phyloP scores from a whole-genome alignment of 1,284 basidiomycete genomes.

The Papiliotrema laurentii region DNA sequence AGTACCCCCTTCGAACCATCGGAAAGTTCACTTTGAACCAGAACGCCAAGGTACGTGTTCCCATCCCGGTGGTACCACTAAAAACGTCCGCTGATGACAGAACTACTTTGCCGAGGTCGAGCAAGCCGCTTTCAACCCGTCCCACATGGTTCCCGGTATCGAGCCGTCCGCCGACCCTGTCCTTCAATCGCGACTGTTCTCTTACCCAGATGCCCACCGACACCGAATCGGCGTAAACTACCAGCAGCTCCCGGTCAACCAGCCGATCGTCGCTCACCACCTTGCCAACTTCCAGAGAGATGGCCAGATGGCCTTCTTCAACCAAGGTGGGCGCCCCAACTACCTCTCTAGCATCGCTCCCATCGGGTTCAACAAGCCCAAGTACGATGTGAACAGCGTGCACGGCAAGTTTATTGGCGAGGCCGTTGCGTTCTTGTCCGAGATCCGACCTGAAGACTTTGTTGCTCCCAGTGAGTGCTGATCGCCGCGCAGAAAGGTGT shows the following conservation, averaged over 20 bases:
- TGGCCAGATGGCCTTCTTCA: constrained; percentile 58
- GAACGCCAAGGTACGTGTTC: constrained; percentile 53
- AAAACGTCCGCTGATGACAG: too few relatives aligned
- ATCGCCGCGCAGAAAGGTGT: not conserved
- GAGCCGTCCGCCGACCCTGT: constrained; percentile 87
- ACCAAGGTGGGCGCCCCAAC: constrained; percentile 78
- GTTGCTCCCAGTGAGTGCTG: constrained; percentile 60
- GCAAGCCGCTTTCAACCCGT: constrained; percentile 62
- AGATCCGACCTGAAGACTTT: constrained; percentile 79
- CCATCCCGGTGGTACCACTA: not conserved
- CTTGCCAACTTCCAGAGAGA: constrained; percentile 75
- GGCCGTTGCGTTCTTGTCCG: constrained; percentile 68
- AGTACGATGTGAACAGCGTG: constrained; percentile 38
- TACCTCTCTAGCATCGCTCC: constrained; percentile 68
- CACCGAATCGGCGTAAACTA: constrained; percentile 68
- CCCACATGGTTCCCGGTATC: constrained; percentile 78
- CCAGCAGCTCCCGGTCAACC: constrained; percentile 80
- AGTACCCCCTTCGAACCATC: constrained; percentile 79
- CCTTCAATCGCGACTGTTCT: constrained; percentile 86
- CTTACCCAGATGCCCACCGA: constrained; percentile 89
- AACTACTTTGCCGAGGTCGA: constrained; percentile 65
- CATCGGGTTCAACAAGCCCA: constrained; percentile 30
- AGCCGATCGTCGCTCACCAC: constrained; percentile 56
- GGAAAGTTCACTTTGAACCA: constrained; percentile 83
- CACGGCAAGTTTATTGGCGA: constrained; percentile 74